Conservation (phyloP, 75 land plant genomes). For the Sequoia sempervirens region DNA sequence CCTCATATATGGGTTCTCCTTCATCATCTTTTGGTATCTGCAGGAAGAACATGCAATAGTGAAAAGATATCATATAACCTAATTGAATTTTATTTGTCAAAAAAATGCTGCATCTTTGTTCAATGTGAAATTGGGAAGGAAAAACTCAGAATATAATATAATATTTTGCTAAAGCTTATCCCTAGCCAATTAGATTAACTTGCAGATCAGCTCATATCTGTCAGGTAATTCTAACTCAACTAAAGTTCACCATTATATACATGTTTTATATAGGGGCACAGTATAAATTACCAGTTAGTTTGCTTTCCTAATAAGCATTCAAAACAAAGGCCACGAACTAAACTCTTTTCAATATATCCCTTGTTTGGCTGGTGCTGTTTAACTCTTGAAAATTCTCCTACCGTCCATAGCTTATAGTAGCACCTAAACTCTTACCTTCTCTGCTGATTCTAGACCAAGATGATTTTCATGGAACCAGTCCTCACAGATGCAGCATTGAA, state of each 20-base stretch:
- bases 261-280: background rate
- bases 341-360: background rate
- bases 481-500: constrained; percentile 97
- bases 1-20: constrained; percentile 87
- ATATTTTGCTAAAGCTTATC: background rate
- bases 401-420: background rate
- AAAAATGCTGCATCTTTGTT: background rate
- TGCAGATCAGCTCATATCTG: background rate
- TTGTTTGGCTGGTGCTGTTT: background rate
- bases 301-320: background rate
- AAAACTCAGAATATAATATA: background rate
- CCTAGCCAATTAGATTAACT: background rate
- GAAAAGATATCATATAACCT: background rate
- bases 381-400: background rate
- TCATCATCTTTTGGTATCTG: constrained; percentile 98
- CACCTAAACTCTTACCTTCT: constrained; percentile 48
- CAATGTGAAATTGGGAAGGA: background rate
- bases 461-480: constrained; percentile 99
- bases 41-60: background rate
- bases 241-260: background rate
- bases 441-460: constrained; percentile 65
- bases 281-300: background rate
- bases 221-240: background rate
- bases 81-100: background rate
- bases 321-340: background rate